These are phyloP conservation scores for Sugiyamaella chiloensis DNA, from an alignment of 805 yeast species.

Conservation along the genomic window DNA sequence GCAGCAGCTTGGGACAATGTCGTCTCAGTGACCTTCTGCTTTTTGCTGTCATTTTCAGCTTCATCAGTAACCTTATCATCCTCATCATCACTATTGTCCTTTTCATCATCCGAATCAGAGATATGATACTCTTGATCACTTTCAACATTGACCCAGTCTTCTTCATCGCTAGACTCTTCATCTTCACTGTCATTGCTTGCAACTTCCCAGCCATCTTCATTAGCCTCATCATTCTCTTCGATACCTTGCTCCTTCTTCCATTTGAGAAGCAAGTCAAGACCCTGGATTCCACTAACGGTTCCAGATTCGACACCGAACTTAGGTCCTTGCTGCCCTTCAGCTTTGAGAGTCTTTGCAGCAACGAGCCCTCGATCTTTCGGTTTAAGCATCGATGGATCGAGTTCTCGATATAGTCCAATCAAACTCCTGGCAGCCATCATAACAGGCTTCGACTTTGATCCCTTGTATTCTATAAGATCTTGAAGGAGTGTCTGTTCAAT, in stretches of 20 bases:
- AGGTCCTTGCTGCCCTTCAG: conserved; percentile 35
- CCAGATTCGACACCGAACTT: conserved; percentile 69
- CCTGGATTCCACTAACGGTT: conserved; percentile 74
- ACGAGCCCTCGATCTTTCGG: conserved; percentile 90
- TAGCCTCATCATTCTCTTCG: conserved; percentile 51
- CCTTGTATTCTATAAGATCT: conserved; percentile 85
- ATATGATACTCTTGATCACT: conserved; percentile 69
- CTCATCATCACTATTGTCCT: conserved; percentile 36
- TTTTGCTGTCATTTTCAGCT: conserved; percentile 19
- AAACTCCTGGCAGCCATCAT: conserved; percentile 90
- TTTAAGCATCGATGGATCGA: conserved; percentile 93
- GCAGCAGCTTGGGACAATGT: conserved; percentile 34
- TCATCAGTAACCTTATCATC: conserved; percentile 37
- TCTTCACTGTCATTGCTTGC: conserved; percentile 49
- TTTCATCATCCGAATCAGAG: conserved; percentile 51
- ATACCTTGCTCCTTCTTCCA: conserved; percentile 69
- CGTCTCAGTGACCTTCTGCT: conserved; percentile 22
- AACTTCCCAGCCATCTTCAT: conserved; percentile 58
- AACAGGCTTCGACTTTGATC: conserved; percentile 91
- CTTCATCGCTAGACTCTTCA: conserved; percentile 58
- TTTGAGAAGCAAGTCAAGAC: conserved; percentile 81
- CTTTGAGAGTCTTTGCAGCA: conserved; percentile 79
- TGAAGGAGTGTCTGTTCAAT: conserved; percentile 84
- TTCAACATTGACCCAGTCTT: conserved; percentile 89
- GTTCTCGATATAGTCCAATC: conserved; percentile 82